Evolutionary conservation across 2,329 filamentous ascomycete genomes (phyloP).

Genomic region (Penicillium sp.): DNA sequence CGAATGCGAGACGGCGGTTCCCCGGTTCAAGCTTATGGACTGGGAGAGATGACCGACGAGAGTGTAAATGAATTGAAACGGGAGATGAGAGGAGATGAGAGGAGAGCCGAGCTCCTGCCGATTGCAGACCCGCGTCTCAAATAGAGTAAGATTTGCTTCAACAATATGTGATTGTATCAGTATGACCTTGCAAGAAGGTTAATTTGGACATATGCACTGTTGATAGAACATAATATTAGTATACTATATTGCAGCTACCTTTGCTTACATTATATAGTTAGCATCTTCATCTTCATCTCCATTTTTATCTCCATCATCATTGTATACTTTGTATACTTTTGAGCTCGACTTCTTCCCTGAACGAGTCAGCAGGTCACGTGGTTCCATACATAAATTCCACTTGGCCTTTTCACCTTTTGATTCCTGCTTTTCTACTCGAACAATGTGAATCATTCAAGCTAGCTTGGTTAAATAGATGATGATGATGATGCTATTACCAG

Average conservation of each 20-base stretch:
- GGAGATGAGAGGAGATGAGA: background rate
- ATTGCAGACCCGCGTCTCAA: background rate
- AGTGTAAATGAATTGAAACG: background rate
- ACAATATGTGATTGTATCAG: background rate
- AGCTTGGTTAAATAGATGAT: background rate
- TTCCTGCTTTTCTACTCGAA: background rate
- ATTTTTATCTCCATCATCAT: too few relatives aligned
- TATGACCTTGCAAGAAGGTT: background rate
- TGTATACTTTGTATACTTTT: too few relatives aligned
- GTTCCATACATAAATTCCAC: background rate
- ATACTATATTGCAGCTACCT: too few relatives aligned
- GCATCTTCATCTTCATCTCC: too few relatives aligned
- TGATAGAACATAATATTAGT: too few relatives aligned
- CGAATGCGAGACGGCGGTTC: background rate
- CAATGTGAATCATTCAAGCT: background rate
- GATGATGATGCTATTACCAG: too few relatives aligned
- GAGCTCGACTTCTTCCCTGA: too few relatives aligned
- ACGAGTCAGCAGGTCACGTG: background rate
- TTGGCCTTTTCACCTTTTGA: background rate
- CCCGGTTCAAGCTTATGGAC: background rate
- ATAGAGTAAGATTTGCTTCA: background rate
- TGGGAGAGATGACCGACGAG: background rate
- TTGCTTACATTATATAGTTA: too few relatives aligned
- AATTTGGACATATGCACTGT: background rate
- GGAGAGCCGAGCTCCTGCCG: background rate